These are phyloP conservation scores for Podila horticola DNA, from an alignment of 192 early-diverging fungal genomes.

Conservation along the genomic window DNA sequence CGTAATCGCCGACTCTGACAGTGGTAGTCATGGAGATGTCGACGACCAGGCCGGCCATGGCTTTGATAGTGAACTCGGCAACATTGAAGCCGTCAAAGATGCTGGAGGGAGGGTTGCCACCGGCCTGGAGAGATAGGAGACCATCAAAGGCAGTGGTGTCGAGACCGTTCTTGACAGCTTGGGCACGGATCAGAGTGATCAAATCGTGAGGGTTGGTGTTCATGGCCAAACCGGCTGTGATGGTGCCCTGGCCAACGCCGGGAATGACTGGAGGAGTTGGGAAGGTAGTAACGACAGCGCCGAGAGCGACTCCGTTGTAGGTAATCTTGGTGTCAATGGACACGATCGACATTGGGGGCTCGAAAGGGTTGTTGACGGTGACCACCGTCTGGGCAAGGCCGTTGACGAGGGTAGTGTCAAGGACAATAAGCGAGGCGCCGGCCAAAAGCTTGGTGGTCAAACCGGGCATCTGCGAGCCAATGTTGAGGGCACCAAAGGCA, in stretches of 20 bases:
- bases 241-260: slow-evolving; percentile 29
- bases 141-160: slow-evolving; percentile 52
- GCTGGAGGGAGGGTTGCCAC: slow-evolving; percentile 18
- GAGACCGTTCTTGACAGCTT: slow-evolving; percentile 43
- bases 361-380: slow-evolving; percentile 60
- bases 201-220: slow-evolving; percentile 56
- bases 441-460: slow-evolving; percentile 48
- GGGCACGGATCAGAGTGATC: slow-evolving; percentile 47
- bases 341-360: slow-evolving; percentile 49
- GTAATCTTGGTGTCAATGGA: slow-evolving; percentile 47
- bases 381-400: slow-evolving; percentile 52
- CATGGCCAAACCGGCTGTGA: slow-evolving; percentile 50
- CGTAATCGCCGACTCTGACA: slow-evolving; percentile 57
- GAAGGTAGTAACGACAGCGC: slow-evolving; percentile 50
- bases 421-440: slow-evolving; percentile 38
- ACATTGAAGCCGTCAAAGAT: slow-evolving; percentile 54
- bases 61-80: slow-evolving; percentile 39
- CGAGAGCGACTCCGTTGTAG: slow-evolving; percentile 48
- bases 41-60: slow-evolving; percentile 50
- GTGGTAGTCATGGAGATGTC: slow-evolving; percentile 48
- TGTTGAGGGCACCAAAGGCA: slow-evolving; percentile 47
- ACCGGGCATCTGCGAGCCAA: slow-evolving; percentile 55
- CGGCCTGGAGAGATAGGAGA: slow-evolving; percentile 37
- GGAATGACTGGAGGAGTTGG: slow-evolving; percentile 49
- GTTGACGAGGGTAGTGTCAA: slow-evolving; percentile 37